Evolutionary conservation across 345 rosid genomes (phyloP).

Genomic region (Lumnitzera littorea): DNA sequence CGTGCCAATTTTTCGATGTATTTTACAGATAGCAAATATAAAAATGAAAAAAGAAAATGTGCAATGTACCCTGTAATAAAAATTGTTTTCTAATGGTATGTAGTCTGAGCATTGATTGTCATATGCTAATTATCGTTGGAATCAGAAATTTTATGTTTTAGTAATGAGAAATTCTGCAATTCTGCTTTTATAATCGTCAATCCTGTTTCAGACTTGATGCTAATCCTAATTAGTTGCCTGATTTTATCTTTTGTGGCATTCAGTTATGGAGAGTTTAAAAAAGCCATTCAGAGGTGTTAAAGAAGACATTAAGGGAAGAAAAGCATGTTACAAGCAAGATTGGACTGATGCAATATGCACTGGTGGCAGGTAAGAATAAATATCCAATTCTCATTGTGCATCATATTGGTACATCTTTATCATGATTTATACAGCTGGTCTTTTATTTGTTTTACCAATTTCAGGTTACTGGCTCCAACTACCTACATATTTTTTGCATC

Average conservation of each 20-base stretch:
- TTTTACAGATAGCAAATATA: too few relatives aligned
- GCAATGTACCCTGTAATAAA: too few relatives aligned
- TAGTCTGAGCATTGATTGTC: too few relatives aligned
- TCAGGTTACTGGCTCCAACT: conserved; percentile 65
- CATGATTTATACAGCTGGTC: too few relatives aligned
- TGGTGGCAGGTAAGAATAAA: conserved; percentile 33
- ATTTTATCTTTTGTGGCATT: not conserved
- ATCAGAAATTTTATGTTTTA: too few relatives aligned
- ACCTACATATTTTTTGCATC: conserved; percentile 61
- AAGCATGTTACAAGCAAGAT: conserved; percentile 50
- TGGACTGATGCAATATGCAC: conserved; percentile 32
- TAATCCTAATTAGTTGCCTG: not conserved
- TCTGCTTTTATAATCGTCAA: too few relatives aligned
- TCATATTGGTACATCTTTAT: not conserved
- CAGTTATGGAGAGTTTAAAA: conserved; percentile 32
- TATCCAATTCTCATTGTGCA: not conserved
- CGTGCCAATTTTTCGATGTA: too few relatives aligned
- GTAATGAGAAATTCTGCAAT: too few relatives aligned
- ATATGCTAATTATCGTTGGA: too few relatives aligned
- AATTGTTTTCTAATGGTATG: too few relatives aligned
- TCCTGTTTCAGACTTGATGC: not conserved
- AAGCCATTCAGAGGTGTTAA: conserved; percentile 40
- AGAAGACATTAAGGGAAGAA: conserved; percentile 49
- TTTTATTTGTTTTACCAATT: not conserved
- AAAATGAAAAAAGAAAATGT: too few relatives aligned